A percentile compares a stretch with the other conserved stretches of the same genome.
These are phyloP conservation scores for Aspergillus bertholletiae DNA, from an alignment of 495 filamentous ascomycete species.

Conservation along the genomic window DNA sequence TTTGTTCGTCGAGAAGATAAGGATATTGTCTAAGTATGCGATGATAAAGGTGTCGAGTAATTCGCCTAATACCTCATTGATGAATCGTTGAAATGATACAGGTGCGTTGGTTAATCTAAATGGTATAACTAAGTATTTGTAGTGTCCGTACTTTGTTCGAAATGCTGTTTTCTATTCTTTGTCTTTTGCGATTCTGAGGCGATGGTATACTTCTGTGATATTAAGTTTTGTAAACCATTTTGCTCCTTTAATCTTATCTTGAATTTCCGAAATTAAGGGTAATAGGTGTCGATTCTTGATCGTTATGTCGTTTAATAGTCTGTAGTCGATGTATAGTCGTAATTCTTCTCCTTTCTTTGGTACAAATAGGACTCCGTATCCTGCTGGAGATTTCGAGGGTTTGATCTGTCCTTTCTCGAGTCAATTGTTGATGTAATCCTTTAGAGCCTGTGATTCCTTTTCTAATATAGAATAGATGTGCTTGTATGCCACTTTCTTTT, in stretches of 20 bases:
- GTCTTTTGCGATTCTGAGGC: constrained; percentile 10
- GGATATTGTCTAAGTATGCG: constrained; percentile 32
- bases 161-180: constrained; percentile 20
- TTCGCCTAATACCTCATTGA: neutral
- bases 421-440: constrained; percentile 17
- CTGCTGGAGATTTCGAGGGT: no score
- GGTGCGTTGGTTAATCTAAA: constrained; percentile 16
- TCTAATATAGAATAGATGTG: neutral
- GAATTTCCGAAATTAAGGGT: constrained; percentile 16
- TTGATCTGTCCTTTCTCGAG: no score
- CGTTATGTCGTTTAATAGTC: constrained; percentile 22
- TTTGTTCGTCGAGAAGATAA: constrained; percentile 29
- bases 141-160: constrained; percentile 13
- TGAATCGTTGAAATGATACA: constrained; percentile 13
- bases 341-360: constrained; percentile 22
- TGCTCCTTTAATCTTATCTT: constrained; percentile 14
- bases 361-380: constrained; percentile 14
- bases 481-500: constrained; percentile 2
- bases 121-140: constrained; percentile 15
- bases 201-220: constrained; percentile 16
- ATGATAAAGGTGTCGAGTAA: constrained; percentile 20
- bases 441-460: constrained; percentile 8
- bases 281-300: constrained; percentile 23
- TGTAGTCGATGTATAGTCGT: constrained; percentile 22
- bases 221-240: constrained; percentile 26